phyloP scores from a whole-genome alignment of 2,329 filamentous ascomycete genomes.

The Dryadomyces quercus-mongolicae region DNA sequence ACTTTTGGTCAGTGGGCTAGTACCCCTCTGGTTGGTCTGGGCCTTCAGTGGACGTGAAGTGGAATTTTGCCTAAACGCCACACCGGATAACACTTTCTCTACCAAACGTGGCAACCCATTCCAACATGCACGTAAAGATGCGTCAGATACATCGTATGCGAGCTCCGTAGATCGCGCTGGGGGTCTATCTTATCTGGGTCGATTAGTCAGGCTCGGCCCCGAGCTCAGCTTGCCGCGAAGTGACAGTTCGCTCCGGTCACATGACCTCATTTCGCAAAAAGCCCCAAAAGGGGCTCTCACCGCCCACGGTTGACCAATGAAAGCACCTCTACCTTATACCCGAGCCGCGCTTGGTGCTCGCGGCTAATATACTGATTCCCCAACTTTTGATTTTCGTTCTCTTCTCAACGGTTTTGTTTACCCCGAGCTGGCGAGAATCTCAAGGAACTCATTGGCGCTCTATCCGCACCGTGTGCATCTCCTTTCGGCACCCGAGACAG shows the following conservation, averaged over 20 bases:
- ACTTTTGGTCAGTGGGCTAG: too few species aligned
- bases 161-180: not conserved
- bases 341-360: not conserved
- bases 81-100: too few species aligned
- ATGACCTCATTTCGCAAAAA: not conserved
- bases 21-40: too few species aligned
- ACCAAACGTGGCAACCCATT: too few species aligned
- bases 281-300: slow-evolving; percentile 6
- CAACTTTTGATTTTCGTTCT: not conserved
- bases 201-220: not conserved
- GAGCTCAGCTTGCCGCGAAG: not conserved
- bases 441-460: too few species aligned
- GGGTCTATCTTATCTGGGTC: not conserved
- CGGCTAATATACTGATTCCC: not conserved
- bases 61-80: too few species aligned
- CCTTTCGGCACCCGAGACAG: too few species aligned
- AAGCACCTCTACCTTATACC: not conserved
- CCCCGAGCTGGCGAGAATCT: not conserved
- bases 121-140: too few species aligned
- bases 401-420: not conserved
- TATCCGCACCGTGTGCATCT: too few species aligned
- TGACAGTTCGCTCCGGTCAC: not conserved
- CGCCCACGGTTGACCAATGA: slow-evolving; percentile 8
- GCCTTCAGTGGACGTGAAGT: too few species aligned
- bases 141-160: too few species aligned